A percentile compares a stretch with the other conserved stretches of the same genome.
phyloP scores from a whole-genome alignment of 2,329 filamentous ascomycete species.

The Pseudocercospora fuligena region DNA sequence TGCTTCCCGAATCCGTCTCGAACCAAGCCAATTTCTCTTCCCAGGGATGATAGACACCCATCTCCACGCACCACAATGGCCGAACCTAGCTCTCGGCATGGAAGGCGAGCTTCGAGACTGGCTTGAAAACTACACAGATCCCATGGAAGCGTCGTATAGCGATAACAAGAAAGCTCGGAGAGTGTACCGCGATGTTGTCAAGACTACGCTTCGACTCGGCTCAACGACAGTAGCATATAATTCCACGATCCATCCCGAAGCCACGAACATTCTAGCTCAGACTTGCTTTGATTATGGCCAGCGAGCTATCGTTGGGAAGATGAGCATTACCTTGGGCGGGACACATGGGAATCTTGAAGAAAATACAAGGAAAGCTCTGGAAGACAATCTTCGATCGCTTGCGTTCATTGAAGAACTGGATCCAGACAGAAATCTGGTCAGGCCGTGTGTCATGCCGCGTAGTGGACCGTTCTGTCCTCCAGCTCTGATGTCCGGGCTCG shows the following conservation, averaged over 20 bases:
- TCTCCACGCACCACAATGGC: slow-evolving; percentile 67
- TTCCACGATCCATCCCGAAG: slow-evolving; percentile 60
- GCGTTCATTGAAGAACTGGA: slow-evolving; percentile 31
- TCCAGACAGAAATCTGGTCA: slow-evolving; percentile 31
- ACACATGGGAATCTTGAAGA: slow-evolving; percentile 40
- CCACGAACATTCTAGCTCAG: slow-evolving; percentile 63
- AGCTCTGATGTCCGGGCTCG: slow-evolving; percentile 60
- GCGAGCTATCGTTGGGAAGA: slow-evolving; percentile 65
- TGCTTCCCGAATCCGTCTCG: slow-evolving; percentile 40
- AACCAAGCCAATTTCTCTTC: slow-evolving; percentile 58
- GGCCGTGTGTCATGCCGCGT: slow-evolving; percentile 47
- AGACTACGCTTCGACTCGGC: slow-evolving; percentile 65
- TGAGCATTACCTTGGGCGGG: slow-evolving; percentile 63
- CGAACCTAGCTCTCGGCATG: slow-evolving; percentile 52
- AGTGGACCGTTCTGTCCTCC: slow-evolving; percentile 66
- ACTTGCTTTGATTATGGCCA: slow-evolving; percentile 60
- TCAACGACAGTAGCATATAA: slow-evolving; percentile 68
- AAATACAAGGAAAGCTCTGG: slow-evolving; percentile 27
- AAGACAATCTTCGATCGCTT: slow-evolving; percentile 37
- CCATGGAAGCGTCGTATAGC: slow-evolving; percentile 51
- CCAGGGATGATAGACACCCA: slow-evolving; percentile 70
- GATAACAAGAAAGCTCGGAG: slow-evolving; percentile 46
- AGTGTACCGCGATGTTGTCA: slow-evolving; percentile 58
- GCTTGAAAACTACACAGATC: slow-evolving; percentile 53
- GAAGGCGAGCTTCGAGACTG: slow-evolving; percentile 54